A percentile compares a stretch with the other conserved stretches of the same genome.
phyloP scores from a whole-genome alignment of 169 alveolate species.

The Miamiensis avidus region DNA sequence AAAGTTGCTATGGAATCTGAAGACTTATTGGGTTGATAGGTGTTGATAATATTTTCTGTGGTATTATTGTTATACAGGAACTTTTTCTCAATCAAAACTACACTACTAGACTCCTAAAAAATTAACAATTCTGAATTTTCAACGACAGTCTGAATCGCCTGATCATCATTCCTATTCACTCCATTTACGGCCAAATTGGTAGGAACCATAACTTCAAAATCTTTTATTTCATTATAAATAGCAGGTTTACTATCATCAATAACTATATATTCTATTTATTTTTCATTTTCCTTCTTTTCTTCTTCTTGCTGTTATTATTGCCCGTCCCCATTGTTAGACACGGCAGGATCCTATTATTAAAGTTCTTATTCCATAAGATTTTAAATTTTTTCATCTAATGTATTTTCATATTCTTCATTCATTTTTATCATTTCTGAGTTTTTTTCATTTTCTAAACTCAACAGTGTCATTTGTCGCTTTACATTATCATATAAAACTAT shows the following conservation, averaged over 20 bases:
- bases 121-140: not conserved
- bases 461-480: not conserved
- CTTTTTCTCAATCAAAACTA: not conserved
- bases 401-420: not conserved
- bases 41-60: not conserved
- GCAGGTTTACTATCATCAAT: not conserved
- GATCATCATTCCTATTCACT: not conserved
- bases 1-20: no score
- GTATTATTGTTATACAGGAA: not conserved
- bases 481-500: not conserved
- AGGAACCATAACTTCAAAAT: not conserved
- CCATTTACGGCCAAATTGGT: not conserved
- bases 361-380: no score
- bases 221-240: not conserved
- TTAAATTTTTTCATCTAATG: no score
- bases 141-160: not conserved
- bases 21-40: not conserved
- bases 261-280: not conserved
- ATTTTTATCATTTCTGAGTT: not conserved
- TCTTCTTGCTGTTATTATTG: not conserved
- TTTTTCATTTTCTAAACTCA: not conserved
- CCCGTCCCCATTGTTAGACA: no score
- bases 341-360: no score
- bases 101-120: not conserved
- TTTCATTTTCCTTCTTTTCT: not conserved